These are phyloP conservation scores for Arthrobotrys conoides DNA, from an alignment of 2,329 filamentous ascomycete genomes.

Conservation along the genomic window DNA sequence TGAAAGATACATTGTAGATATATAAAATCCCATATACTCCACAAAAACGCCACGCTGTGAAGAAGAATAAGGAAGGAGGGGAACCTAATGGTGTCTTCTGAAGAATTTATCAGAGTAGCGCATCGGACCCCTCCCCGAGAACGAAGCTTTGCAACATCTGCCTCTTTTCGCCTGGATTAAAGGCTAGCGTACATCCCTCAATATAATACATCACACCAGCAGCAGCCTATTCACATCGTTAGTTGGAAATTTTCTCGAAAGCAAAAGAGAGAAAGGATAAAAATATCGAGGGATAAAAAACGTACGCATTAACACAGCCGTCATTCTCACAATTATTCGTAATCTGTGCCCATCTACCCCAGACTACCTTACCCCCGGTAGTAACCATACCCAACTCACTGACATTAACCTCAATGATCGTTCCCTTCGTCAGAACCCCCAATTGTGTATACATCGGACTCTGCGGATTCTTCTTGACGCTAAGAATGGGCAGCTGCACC, in stretches of 20 bases:
- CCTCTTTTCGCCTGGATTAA: background rate
- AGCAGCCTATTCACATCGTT: constrained; percentile 38
- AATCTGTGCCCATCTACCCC: constrained; percentile 86
- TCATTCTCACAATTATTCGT: constrained; percentile 75
- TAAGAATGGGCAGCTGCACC: constrained; percentile 84
- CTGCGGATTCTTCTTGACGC: constrained; percentile 87
- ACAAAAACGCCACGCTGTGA: constrained; percentile 19
- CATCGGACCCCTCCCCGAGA: background rate
- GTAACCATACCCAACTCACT: constrained; percentile 92
- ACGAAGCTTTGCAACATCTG: background rate
- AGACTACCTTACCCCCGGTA: constrained; percentile 90
- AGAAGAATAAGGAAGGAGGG: background rate
- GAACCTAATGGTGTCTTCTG: background rate
- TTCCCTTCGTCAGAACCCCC: constrained; percentile 89
- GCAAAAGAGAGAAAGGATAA: background rate
- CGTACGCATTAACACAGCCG: constrained; percentile 74
- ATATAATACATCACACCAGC: constrained; percentile 45
- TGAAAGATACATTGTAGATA: background rate
- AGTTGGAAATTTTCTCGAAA: constrained; percentile 1
- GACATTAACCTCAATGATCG: constrained; percentile 91
- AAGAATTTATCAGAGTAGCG: background rate
- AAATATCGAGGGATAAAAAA: constrained; percentile 34
- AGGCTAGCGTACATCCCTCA: background rate
- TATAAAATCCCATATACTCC: constrained; percentile 9
- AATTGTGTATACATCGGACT: constrained; percentile 93